Evolutionary conservation across 352 stramenopile genomes (phyloP).

Genomic region (Phytophthora pistaciae): DNA sequence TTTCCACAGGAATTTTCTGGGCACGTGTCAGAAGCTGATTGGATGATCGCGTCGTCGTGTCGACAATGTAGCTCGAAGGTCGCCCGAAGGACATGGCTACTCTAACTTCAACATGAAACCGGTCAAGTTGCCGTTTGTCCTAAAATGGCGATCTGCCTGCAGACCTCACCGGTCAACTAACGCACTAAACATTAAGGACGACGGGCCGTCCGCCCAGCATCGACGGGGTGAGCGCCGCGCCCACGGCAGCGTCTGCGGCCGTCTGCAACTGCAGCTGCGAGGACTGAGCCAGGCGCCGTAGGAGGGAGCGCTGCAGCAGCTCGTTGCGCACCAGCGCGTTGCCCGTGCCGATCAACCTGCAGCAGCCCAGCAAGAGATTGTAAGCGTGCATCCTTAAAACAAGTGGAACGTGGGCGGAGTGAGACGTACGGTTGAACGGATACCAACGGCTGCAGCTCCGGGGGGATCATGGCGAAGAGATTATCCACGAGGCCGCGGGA

Average conservation of each 20-base stretch:
- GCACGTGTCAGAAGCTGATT: constrained; percentile 5
- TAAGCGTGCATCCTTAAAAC: not conserved
- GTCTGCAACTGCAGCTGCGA: constrained; percentile 51
- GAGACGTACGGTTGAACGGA: constrained; percentile 51
- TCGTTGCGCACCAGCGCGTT: constrained; percentile 76
- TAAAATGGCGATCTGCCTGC: constrained; percentile 2
- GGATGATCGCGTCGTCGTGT: constrained; percentile 5
- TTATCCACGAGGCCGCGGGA: constrained; percentile 76
- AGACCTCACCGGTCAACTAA: not conserved
- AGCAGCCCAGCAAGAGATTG: not conserved
- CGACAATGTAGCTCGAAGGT: constrained; percentile 12
- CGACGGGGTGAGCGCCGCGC: constrained; percentile 53
- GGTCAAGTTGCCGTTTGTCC: not conserved
- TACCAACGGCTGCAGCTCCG: constrained; percentile 41
- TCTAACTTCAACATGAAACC: constrained; percentile 14
- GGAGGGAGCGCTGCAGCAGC: constrained; percentile 65
- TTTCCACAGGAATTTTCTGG: constrained; percentile 21
- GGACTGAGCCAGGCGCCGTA: constrained; percentile 41
- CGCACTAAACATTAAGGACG: constrained; percentile 26
- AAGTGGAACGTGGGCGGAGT: not conserved
- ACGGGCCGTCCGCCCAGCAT: constrained; percentile 25
- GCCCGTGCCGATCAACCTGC: constrained; percentile 78
- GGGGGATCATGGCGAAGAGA: constrained; percentile 74
- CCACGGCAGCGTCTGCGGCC: constrained; percentile 64
- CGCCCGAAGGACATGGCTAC: constrained; percentile 1